Conservation (phyloP, 805 yeast genomes). For the Ogataea ramenticola region DNA sequence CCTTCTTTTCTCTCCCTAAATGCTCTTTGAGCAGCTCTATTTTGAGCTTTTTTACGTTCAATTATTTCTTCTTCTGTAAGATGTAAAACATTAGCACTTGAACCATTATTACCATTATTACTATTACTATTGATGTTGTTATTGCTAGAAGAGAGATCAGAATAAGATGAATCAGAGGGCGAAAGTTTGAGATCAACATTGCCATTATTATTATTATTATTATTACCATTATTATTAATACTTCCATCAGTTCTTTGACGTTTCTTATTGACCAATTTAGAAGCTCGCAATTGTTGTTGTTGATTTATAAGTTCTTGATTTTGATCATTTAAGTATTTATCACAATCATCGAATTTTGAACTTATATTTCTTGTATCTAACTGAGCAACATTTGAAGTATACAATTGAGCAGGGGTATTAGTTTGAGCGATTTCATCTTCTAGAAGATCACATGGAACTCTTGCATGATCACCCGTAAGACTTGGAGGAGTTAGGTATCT, state of each 20-base stretch:
- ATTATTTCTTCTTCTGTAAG: conserved; percentile 33
- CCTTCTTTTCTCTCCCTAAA: conserved; percentile 77
- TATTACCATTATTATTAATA: not conserved
- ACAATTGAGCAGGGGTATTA: not conserved
- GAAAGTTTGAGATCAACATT: not conserved
- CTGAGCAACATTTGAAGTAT: not conserved
- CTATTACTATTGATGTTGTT: not conserved
- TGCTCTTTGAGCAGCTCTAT: conserved; percentile 83
- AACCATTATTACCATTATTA: not conserved
- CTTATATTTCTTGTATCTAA: not conserved
- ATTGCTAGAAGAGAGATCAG: not conserved
- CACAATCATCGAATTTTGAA: not conserved
- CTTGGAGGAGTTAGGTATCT: not conserved
- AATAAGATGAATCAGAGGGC: not conserved
- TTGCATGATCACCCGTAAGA: not conserved
- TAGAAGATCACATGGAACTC: not conserved
- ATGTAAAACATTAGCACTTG: conserved; percentile 1
- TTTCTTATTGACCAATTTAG: not conserved
- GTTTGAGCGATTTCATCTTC: not conserved
- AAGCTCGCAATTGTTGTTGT: not conserved
- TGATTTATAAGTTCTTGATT: not conserved
- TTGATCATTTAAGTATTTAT: not conserved
- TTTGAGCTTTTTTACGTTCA: conserved; percentile 65
- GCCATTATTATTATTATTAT: not conserved
- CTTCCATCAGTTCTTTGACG: not conserved